phyloP scores from a whole-genome alignment of 164 flowering plant species.

The Amborella trichopoda region DNA sequence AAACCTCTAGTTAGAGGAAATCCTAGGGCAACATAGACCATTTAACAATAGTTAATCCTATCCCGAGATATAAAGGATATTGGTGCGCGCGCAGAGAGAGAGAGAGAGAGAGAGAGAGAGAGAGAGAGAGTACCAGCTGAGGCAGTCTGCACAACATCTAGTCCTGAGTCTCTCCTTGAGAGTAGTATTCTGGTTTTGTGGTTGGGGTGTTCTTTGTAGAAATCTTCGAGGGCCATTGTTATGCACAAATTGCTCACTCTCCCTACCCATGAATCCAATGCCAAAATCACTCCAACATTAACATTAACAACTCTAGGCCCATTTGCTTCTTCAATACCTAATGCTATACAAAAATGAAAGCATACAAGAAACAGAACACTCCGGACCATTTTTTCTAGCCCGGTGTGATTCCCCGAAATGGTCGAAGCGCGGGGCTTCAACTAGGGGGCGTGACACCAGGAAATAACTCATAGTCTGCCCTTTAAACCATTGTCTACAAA shows the following conservation, averaged over 20 bases:
- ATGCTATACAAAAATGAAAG: no score
- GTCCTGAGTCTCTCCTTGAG: constrained; percentile 1
- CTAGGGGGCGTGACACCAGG: no score
- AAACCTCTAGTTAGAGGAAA: neutral
- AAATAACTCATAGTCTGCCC: no score
- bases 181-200: constrained; percentile 2
- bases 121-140: constrained; percentile 3
- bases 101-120: neutral
- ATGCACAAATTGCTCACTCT: constrained; percentile 7
- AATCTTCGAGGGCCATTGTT: constrained; percentile 9
- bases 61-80: neutral
- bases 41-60: neutral
- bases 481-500: no score
- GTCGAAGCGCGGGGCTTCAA: no score
- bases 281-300: no score
- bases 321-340: no score
- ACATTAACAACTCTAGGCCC: no score
- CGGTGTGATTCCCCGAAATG: no score
- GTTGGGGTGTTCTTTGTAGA: neutral
- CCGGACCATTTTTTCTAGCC: no score
- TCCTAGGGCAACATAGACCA: neutral
- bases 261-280: constrained; percentile 1
- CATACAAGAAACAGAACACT: no score
- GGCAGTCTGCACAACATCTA: constrained; percentile 6
- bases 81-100: neutral